phyloP scores from a whole-genome alignment of 2,329 filamentous ascomycete genomes.

The Aciculosporium take region DNA sequence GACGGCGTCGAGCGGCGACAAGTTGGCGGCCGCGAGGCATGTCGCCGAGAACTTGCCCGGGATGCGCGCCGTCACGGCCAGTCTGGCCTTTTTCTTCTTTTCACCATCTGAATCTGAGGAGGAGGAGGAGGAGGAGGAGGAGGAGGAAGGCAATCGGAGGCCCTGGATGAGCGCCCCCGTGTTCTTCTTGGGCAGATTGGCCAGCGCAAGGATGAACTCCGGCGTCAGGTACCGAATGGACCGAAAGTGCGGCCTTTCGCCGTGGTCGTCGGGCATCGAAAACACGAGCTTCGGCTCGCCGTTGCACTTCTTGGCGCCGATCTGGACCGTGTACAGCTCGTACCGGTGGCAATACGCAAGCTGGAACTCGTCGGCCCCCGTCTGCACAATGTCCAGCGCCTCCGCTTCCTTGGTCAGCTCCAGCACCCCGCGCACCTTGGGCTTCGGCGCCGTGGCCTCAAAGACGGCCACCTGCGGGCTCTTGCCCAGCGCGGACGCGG shows the following conservation, averaged over 20 bases:
- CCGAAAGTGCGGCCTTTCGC: slow-evolving; percentile 37
- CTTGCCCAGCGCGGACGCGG: slow-evolving; percentile 63
- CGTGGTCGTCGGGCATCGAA: slow-evolving; percentile 36
- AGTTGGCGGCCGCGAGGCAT: slow-evolving; percentile 60
- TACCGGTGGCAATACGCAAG: slow-evolving; percentile 68
- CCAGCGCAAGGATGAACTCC: slow-evolving; percentile 41
- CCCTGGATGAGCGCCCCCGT: slow-evolving; percentile 40
- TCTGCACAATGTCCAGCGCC: slow-evolving; percentile 55
- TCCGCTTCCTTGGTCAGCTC: slow-evolving; percentile 43
- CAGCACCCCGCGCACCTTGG: slow-evolving; percentile 34
- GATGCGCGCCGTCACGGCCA: slow-evolving; percentile 42
- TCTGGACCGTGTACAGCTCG: slow-evolving; percentile 54
- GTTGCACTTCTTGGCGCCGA: slow-evolving; percentile 34
- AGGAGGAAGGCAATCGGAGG: slow-evolving; percentile 34
- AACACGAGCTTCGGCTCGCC: slow-evolving; percentile 39
- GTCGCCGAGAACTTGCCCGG: slow-evolving; percentile 58
- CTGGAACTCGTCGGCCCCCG: slow-evolving; percentile 46
- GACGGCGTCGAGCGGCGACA: slow-evolving; percentile 40
- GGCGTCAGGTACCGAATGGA: slow-evolving; percentile 45
- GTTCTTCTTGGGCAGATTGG: slow-evolving; percentile 44
- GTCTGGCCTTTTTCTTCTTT: slow-evolving; percentile 26
- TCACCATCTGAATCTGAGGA: too few relatives aligned
- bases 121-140: too few relatives aligned
- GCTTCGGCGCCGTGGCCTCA: slow-evolving; percentile 36
- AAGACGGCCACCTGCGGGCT: slow-evolving; percentile 71